These are phyloP conservation scores for Lizonia empirigonia DNA, from an alignment of 2,329 filamentous ascomycete genomes.

Conservation along the genomic window DNA sequence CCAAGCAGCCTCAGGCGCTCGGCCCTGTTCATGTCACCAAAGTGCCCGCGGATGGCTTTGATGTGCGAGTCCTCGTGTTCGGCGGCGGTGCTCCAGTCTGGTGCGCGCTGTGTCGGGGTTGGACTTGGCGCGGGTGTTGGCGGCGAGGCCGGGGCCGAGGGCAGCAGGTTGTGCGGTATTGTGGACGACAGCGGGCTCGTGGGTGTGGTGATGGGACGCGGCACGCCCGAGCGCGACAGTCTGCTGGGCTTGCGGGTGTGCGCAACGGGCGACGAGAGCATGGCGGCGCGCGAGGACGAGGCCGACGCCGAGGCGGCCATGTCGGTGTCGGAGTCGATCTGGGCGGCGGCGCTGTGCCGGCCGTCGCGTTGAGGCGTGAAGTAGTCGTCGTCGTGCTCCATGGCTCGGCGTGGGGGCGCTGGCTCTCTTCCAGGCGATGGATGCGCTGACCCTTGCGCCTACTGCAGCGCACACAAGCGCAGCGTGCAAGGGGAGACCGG, in stretches of 20 bases:
- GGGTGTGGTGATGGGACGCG: constrained; percentile 56
- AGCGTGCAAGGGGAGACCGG: constrained; percentile 12
- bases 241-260: constrained; percentile 47
- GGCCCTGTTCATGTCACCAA: constrained; percentile 74
- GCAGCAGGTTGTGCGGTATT: constrained; percentile 65
- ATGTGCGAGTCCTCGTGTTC: constrained; percentile 85
- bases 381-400: constrained; percentile 46
- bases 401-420: constrained; percentile 21
- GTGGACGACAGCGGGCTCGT: constrained; percentile 56
- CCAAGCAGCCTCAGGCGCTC: constrained; percentile 82
- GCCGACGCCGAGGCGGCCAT: constrained; percentile 44
- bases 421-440: constrained; percentile 1
- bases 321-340: constrained; percentile 44
- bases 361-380: constrained; percentile 31
- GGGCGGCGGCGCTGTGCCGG: constrained; percentile 26
- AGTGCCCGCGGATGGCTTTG: constrained; percentile 77
- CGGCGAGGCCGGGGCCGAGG: constrained; percentile 68
- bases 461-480: constrained; percentile 4
- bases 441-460: constrained; percentile 6
- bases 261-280: constrained; percentile 45
- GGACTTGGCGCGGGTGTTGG: constrained; percentile 71
- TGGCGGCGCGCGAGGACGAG: constrained; percentile 40
- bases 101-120: constrained; percentile 65
- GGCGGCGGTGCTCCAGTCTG: constrained; percentile 77
- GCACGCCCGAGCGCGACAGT: constrained; percentile 50